Base-by-base conservation (phyloP, 345 rosid species). In the Gossypium anomalum region DNA sequence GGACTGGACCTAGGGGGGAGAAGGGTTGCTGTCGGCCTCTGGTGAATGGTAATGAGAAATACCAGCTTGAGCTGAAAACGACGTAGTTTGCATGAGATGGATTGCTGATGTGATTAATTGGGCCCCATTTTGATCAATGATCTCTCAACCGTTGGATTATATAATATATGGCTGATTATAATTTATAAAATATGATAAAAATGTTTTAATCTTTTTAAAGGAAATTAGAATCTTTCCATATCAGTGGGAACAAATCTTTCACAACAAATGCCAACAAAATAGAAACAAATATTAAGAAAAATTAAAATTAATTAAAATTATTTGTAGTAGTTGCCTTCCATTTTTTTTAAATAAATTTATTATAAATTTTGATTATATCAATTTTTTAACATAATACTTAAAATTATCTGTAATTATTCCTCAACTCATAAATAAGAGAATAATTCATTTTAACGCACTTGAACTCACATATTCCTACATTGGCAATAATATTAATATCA, bases 11-110 rank as follows among this genome's bases (percentile, higher is more conserved):
- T 2, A 17, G 38, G 55, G 63, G 48, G 59, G 8, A 2, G 7
- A 69, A 72, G 76, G 75, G 78, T 72, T 80, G 64, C 71, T 63
- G 75, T 60, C 17, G 7, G 34, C 62, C 38, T 82, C 84, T 74
- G 91, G 85, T 23, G 83, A 63, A 41, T 38, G 25, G 67, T 34
- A 38, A 63, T 9, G 67, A 60, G 41, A 25, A 22, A 38, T 63
- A 38, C 48, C 67, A 63, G 38, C 48, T 17, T 63, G 48, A n/a
- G 15, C 14, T 1, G 23, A 38, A 38, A 17, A 63, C 45, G 48
- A 38, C 20, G 67, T 16, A 11, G 23, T 38, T 63, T 9, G 48
- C 47, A 16, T 17, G 22, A 7, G 43, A 4, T 60, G 67, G 67
- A 62, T 29, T 8, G 22, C 1, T 34, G 47, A 61, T 15, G 67